phyloP scores from a whole-genome alignment of 1,139 yeast species.

The Blastobotrys indianensis region DNA sequence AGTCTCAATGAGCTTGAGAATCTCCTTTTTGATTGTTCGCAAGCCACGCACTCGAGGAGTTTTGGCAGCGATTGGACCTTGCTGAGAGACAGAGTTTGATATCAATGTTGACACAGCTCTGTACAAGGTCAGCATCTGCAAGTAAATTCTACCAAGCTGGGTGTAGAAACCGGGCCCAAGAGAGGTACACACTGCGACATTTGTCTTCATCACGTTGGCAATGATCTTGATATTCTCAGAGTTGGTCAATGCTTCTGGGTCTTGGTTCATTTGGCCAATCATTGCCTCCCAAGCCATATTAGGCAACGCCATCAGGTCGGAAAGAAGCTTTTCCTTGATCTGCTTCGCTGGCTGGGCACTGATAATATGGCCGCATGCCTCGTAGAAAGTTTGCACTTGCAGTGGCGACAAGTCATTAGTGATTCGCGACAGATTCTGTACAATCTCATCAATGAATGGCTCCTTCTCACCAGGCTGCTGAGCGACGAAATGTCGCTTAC shows the following conservation, averaged over 20 bases:
- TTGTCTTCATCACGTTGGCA: slow-evolving; percentile 89
- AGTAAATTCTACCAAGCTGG: slow-evolving; percentile 80
- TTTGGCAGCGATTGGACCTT: slow-evolving; percentile 84
- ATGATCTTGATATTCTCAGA: slow-evolving; percentile 87
- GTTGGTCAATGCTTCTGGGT: slow-evolving; percentile 76
- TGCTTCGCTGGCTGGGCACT: slow-evolving; percentile 68
- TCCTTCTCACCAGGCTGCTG: slow-evolving; percentile 82
- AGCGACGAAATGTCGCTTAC: slow-evolving; percentile 91
- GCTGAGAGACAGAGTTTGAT: slow-evolving; percentile 69
- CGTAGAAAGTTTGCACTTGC: slow-evolving; percentile 95
- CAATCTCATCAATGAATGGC: slow-evolving; percentile 89
- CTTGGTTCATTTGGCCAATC: slow-evolving; percentile 79
- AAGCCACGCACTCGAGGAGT: slow-evolving; percentile 94
- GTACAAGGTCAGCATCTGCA: slow-evolving; percentile 85
- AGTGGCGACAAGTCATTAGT: slow-evolving; percentile 94
- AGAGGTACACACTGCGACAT: slow-evolving; percentile 88
- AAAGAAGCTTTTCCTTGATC: slow-evolving; percentile 65
- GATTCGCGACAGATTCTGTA: slow-evolving; percentile 71
- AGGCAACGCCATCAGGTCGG: slow-evolving; percentile 83
- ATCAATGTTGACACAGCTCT: slow-evolving; percentile 88
- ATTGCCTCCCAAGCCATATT: slow-evolving; percentile 93
- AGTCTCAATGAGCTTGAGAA: slow-evolving; percentile 81
- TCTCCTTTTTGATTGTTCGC: slow-evolving; percentile 94
- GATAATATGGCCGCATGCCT: slow-evolving; percentile 92
- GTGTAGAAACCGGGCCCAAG: slow-evolving; percentile 89